Percentiles rank a stretch among this genome's conserved stretches.
These are phyloP conservation scores for Starmerella floris DNA, from an alignment of 805 yeast species.

Conservation along the genomic window DNA sequence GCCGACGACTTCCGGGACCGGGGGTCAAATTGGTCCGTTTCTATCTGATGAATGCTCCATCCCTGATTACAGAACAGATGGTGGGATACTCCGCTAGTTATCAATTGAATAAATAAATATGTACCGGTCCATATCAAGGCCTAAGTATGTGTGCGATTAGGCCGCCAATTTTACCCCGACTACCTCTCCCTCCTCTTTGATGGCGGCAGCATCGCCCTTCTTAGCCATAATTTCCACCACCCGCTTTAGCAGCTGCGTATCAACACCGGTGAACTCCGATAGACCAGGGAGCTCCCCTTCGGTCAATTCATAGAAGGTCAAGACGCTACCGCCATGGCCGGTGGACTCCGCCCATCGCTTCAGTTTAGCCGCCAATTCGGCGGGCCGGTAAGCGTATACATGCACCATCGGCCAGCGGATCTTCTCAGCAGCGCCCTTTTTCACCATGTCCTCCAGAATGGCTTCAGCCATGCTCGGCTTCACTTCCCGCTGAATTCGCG, in stretches of 20 bases:
- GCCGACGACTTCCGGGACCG: no score
- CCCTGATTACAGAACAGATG: no score
- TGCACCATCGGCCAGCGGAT: conserved; percentile 30
- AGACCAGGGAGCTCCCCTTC: conserved; percentile 55
- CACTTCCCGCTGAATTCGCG: conserved; percentile 31
- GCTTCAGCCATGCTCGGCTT: conserved; percentile 42
- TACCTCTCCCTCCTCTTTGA: conserved; percentile 55
- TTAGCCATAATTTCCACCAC: conserved; percentile 48
- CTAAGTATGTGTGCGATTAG: no score
- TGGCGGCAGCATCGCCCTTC: conserved; percentile 57
- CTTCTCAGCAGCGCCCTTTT: conserved; percentile 45
- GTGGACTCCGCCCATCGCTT: conserved; percentile 61
- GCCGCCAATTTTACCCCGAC: conserved; percentile 50
- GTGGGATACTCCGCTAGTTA: no score
- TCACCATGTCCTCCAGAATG: conserved; percentile 46
- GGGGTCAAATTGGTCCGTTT: no score
- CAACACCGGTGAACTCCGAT: conserved; percentile 53
- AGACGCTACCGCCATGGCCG: conserved; percentile 63
- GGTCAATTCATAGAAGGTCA: conserved; percentile 70
- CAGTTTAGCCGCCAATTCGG: conserved; percentile 53
- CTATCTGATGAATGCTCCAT: no score
- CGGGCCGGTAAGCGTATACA: conserved; percentile 56
- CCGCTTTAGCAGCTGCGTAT: conserved; percentile 39
- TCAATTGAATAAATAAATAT: no score
- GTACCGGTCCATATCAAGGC: no score